These are phyloP conservation scores for Paraphaeosphaeria minitans DNA, from an alignment of 2,329 filamentous ascomycete genomes.

Conservation along the genomic window DNA sequence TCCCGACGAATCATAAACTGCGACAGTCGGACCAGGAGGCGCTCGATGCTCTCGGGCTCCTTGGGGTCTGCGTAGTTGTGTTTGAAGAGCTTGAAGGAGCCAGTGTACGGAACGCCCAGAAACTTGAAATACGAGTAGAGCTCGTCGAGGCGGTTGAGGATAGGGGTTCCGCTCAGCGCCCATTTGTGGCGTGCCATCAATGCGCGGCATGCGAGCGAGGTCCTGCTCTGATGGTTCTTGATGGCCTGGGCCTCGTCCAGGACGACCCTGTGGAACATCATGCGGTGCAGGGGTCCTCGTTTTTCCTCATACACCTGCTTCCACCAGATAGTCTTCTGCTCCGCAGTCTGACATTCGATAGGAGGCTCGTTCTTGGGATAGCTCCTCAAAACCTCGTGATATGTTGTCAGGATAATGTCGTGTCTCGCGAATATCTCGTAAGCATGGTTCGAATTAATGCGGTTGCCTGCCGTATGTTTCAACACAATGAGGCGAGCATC, in stretches of 20 bases:
- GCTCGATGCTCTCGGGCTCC: conserved; percentile 37
- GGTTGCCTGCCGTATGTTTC: conserved; percentile 30
- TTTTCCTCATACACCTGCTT: conserved; percentile 31
- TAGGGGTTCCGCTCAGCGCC: conserved; percentile 52
- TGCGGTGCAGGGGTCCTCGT: conserved; percentile 41
- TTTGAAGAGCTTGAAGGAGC: conserved; percentile 51
- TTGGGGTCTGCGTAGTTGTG: conserved; percentile 49
- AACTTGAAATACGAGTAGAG: conserved; percentile 53
- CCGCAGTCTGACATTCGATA: conserved; percentile 40
- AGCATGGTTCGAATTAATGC: conserved; percentile 27
- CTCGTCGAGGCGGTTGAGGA: conserved; percentile 42
- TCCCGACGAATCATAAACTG: conserved; percentile 62
- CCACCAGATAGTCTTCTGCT: conserved; percentile 50
- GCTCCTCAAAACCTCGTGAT: conserved; percentile 47
- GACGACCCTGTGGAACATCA: conserved; percentile 54
- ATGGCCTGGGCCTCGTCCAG: conserved; percentile 64
- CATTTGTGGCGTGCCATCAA: conserved; percentile 48
- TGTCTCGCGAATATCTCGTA: conserved; percentile 21
- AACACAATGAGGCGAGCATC: conserved; percentile 26
- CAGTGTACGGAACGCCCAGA: conserved; percentile 48
- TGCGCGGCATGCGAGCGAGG: conserved; percentile 53
- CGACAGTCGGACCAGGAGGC: conserved; percentile 45
- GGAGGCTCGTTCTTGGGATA: conserved; percentile 51
- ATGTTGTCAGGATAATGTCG: conserved; percentile 51
- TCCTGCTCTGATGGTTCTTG: conserved; percentile 54